A percentile compares a stretch with the other conserved stretches of the same genome.
Evolutionary conservation across 768 basidiomycete species (phyloP).

Genomic region (Amylocystis lapponica): DNA sequence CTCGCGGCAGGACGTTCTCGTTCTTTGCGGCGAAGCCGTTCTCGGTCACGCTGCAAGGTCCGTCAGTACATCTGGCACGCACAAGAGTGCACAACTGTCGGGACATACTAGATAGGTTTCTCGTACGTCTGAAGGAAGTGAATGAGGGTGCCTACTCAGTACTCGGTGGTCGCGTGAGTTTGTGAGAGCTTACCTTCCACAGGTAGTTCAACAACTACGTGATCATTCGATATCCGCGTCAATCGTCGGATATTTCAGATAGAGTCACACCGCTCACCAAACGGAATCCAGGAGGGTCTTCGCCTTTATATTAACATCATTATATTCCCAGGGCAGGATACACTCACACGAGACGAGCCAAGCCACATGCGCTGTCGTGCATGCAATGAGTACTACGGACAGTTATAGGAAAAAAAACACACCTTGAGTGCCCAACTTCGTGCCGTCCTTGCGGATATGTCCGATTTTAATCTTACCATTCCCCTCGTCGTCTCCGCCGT

Average conservation of each 20-base stretch:
- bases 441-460: conserved; percentile 57
- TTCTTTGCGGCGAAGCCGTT: conserved; percentile 39
- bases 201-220: conserved; percentile 34
- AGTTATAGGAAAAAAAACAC: conserved; percentile 13
- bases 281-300: conserved; percentile 34
- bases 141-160: background rate
- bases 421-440: conserved; percentile 60
- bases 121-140: conserved; percentile 26
- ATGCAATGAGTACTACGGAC: too few relatives aligned
- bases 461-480: conserved; percentile 56
- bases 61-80: background rate
- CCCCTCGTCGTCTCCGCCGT: conserved; percentile 58
- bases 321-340: background rate
- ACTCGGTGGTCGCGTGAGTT: too few relatives aligned
- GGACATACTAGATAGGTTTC: conserved; percentile 29
- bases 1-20: conserved; percentile 30
- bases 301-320: background rate
- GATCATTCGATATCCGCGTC: too few relatives aligned
- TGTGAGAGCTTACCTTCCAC: conserved; percentile 29
- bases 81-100: background rate
- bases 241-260: too few relatives aligned
- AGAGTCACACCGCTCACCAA: conserved; percentile 16
- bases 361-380: conserved; percentile 30
- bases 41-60: conserved; percentile 37
- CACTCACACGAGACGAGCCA: conserved; percentile 33